phyloP scores from a whole-genome alignment of 2,329 filamentous ascomycete species.

The Tolypocladium nubicola region DNA sequence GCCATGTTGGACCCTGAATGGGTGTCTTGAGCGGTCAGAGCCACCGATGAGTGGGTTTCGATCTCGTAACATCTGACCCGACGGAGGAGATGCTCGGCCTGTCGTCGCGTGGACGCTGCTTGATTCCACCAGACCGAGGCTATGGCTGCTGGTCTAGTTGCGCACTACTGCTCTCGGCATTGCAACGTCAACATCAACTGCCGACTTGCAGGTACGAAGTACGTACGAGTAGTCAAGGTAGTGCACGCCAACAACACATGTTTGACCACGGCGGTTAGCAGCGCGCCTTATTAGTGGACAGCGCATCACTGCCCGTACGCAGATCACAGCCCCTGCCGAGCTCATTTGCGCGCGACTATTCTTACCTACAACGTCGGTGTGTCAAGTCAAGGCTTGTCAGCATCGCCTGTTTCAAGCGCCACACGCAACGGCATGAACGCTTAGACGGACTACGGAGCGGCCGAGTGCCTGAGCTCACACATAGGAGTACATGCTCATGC shows the following conservation, averaged over 20 bases:
- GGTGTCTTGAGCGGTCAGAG: not conserved
- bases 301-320: not conserved
- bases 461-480: not conserved
- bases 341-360: not conserved
- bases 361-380: not conserved
- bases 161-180: not conserved
- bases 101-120: not conserved
- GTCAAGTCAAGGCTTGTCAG: not conserved
- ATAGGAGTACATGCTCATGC: not conserved
- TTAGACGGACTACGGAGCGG: not conserved
- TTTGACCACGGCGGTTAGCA: not conserved
- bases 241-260: not conserved
- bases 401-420: not conserved
- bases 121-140: not conserved
- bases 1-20: not conserved
- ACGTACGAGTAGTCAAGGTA: no score
- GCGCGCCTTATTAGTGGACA: not conserved
- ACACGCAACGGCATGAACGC: not conserved
- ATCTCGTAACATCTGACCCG: not conserved
- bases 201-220: not conserved
- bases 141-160: not conserved
- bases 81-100: not conserved
- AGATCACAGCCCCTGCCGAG: not conserved
- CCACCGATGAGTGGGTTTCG: not conserved
- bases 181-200: not conserved